Evolutionary conservation across 805 yeast genomes (phyloP), one percentile per base, ranked within the genome.

Genomic region (Wickerhamomyces canadensis): DNA sequence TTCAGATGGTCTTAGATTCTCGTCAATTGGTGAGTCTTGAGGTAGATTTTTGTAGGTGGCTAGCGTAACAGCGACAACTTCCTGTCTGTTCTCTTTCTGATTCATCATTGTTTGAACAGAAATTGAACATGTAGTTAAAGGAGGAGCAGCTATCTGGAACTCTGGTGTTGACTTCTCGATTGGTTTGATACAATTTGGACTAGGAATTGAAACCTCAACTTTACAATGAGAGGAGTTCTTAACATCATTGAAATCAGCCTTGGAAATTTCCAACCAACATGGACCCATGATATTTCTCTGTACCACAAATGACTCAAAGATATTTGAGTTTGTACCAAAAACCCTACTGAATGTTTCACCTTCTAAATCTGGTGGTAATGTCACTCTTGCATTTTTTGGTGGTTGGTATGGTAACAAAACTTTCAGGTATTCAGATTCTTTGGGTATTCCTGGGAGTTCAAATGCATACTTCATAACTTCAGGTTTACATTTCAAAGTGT

Each of bases 271-370:
- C 36, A 93, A 65, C 98, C 98, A 93, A 58, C 98, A 88, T 4
- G 98, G 98, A 9, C 98, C 98, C 96, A 87, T 89, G 31, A 93
- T 71, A 48, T 82, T 80, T 49, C 84, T 71, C 57, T 81, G 86
- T 19, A 89, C 51, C 10, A 87, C 93, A 60, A 93, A 87, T 11
- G 85, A 71, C 64, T 93, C 98, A 57, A 93, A 88, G 18, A 85
- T 66, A 38, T 72, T 71, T 3, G 93, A 60, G 41, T 69, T 75
- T 3, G 85, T 69, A 34, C 98, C 98, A 63, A 88, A 87, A 3
- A 87, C 85, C 40, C 76, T 82, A 9, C 70, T 63, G 54, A 84
- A 88, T 0, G 94, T 84, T 32, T 76, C 79, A 43, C 96, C 95
- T 44, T 74, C 76, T 24, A 83, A 57, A 40, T 79, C 80, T 1